Evolutionary conservation across 345 rosid species (phyloP), one percentile per base, ranked within the genome.

Genomic region (Syzygium jambos): DNA sequence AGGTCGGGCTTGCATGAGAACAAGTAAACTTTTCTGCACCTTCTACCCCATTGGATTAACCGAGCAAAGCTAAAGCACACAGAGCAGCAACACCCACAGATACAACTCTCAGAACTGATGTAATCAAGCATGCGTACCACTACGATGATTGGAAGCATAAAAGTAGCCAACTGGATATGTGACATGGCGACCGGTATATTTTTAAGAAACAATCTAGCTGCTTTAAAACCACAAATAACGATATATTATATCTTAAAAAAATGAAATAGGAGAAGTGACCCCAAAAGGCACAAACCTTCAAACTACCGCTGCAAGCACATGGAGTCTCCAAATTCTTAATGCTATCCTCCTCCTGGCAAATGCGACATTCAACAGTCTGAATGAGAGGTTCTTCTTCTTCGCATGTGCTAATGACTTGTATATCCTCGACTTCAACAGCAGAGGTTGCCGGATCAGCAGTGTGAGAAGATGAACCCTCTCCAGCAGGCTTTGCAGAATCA

Each of bases 281-380:
- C 34, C 49, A 82, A 87, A 21, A 84, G 22, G 34, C 52, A 15
- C n/a, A 49, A 91, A 97, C 99, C 99, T 97, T 97, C 93, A 97
- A 92, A 91, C 99, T 97, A 57, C 99, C 99, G 86, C 94, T 93
- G 89, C 99, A 97, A 65, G 95, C 94, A 93, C 99, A 97, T 77
- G 99, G 99, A 87, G 93, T 89, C 90, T 97, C 99, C 88, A 97
- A 89, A 90, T 95, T 95, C 89, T 90, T 92, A 85, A 92, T 68
- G 55, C 88, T 90, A 85, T 96, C 99, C 91, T 97, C 99, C 93
- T 97, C 99, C 93, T 97, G 99, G 89, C 99, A 97, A 87, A 97
- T 97, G 86, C 99, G 98, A 80, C 99, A 97, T 88, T 97, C 99
- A 46, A 92, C 95, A 22, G 78, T 92, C 87, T 93, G 96, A 85